Evolutionary conservation across 345 rosid genomes (phyloP).

Genomic region (Gossypium turneri): DNA sequence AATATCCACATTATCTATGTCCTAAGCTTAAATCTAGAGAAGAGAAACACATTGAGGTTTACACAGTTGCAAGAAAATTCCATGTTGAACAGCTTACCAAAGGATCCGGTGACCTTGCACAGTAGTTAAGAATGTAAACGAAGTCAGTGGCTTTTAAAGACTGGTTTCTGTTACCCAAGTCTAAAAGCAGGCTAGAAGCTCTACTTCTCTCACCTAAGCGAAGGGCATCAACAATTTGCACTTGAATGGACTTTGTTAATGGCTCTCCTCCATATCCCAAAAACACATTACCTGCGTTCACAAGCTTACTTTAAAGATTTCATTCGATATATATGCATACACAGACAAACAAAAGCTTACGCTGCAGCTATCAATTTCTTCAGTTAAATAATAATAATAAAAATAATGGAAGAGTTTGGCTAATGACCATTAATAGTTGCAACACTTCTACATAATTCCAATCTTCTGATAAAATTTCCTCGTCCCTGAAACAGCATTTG

Average conservation of each 20-base stretch:
- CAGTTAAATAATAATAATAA: background rate
- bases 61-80: background rate
- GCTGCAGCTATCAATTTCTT: slow-evolving; percentile 14
- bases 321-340: background rate
- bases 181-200: slow-evolving; percentile 59
- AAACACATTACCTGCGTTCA: slow-evolving; percentile 31
- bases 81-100: slow-evolving; percentile 45
- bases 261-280: slow-evolving; percentile 25
- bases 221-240: slow-evolving; percentile 65
- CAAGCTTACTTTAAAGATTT: background rate
- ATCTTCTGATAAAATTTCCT: slow-evolving; percentile 24
- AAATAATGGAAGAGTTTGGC: background rate
- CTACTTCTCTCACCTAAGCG: slow-evolving; percentile 48
- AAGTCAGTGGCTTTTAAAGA: slow-evolving; percentile 42
- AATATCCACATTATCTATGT: background rate
- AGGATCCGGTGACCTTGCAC: slow-evolving; percentile 70
- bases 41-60: background rate
- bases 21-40: background rate
- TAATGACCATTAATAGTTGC: slow-evolving; percentile 22
- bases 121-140: slow-evolving; percentile 46
- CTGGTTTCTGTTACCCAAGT: slow-evolving; percentile 31
- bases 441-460: slow-evolving; percentile 31
- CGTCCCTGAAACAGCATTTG: slow-evolving; percentile 32
- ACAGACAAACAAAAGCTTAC: background rate
- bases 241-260: slow-evolving; percentile 27